phyloP scores from a whole-genome alignment of 805 yeast species.

The Candida patagonica region DNA sequence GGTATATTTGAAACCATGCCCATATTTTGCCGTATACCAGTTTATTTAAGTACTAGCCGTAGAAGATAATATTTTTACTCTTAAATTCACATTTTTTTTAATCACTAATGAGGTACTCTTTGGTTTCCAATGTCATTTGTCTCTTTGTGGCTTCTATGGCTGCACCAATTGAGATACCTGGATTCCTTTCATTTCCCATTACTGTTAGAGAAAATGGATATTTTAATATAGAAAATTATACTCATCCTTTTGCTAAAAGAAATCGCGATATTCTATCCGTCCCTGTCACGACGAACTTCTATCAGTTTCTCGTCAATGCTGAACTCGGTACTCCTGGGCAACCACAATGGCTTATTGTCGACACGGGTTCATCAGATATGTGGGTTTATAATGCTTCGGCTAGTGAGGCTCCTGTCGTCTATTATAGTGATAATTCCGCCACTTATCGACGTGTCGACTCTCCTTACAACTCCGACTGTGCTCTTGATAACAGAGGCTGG shows the following conservation, averaged over 20 bases:
- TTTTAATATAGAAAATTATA: not conserved
- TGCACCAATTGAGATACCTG: not conserved
- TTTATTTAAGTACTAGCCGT: not conserved
- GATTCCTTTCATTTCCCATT: not conserved
- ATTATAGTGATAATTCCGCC: conserved; percentile 14
- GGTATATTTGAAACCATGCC: not conserved
- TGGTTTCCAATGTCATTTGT: not conserved
- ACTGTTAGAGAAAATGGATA: not conserved
- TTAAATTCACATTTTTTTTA: not conserved
- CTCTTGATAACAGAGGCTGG: conserved; percentile 38
- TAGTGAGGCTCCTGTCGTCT: not conserved
- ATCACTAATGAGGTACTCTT: not conserved
- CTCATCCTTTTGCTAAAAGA: not conserved
- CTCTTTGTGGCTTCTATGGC: not conserved
- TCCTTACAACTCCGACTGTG: conserved; percentile 28
- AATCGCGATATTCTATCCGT: not conserved
- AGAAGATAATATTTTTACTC: not conserved
- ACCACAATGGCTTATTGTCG: conserved; percentile 32
- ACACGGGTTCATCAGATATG: conserved; percentile 42
- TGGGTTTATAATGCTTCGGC: conserved; percentile 32
- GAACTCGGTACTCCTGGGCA: conserved; percentile 37
- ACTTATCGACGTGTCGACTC: conserved; percentile 15
- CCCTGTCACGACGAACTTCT: not conserved
- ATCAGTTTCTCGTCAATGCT: conserved; percentile 13
- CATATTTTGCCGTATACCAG: not conserved